Evolutionary conservation across 2,329 filamentous ascomycete genomes (phyloP).

Genomic region (Elsinoe ampelina): DNA sequence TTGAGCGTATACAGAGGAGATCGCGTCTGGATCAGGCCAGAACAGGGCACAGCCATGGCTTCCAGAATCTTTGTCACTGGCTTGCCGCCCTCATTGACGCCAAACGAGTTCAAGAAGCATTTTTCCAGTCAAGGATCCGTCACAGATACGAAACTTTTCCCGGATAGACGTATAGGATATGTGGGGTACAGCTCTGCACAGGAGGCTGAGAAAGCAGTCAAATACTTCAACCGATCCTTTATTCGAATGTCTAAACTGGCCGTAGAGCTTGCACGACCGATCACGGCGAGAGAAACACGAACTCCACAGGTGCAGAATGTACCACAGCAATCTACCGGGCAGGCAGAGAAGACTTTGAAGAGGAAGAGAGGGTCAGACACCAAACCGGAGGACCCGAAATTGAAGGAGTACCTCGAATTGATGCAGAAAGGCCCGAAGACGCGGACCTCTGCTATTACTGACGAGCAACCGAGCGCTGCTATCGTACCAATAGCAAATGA

Average conservation of each 20-base stretch:
- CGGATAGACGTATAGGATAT: constrained; percentile 86
- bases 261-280: constrained; percentile 79
- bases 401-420: constrained; percentile 76
- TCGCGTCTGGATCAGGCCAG: too few species aligned
- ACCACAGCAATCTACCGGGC: constrained; percentile 14
- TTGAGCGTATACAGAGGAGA: too few species aligned
- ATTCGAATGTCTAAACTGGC: constrained; percentile 91
- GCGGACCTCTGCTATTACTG: constrained; percentile 33
- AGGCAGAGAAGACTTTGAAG: constrained; percentile 41
- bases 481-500: constrained; percentile 12
- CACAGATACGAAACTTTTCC: constrained; percentile 87
- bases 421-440: constrained; percentile 62
- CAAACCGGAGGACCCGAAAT: constrained; percentile 56
- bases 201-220: constrained; percentile 72
- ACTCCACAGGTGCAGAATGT: not conserved
- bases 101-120: constrained; percentile 79
- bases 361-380: constrained; percentile 53
- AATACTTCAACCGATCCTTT: constrained; percentile 91
- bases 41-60: constrained; percentile 35
- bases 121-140: constrained; percentile 66
- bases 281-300: constrained; percentile 31
- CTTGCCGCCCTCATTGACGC: constrained; percentile 74
- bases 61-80: constrained; percentile 66
- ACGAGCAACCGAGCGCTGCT: not conserved
- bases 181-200: constrained; percentile 81